Conservation (phyloP, 2,329 filamentous ascomycete genomes). For the Neodidymelliopsis sp. region DNA sequence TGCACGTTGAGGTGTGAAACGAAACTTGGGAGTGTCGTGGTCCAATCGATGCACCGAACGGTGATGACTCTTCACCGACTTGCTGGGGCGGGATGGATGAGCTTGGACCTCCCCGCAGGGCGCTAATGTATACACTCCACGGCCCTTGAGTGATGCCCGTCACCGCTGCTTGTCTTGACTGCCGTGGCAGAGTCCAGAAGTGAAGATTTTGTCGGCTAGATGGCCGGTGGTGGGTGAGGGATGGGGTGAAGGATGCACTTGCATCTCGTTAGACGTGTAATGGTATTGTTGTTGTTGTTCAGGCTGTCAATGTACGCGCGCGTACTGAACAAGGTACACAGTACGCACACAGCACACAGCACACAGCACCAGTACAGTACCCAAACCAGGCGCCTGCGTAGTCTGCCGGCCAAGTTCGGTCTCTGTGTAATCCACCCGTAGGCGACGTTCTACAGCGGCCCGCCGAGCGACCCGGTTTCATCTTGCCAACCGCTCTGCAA, state of each 20-base stretch:
- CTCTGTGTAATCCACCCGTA: constrained; percentile 14
- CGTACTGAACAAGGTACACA: constrained; percentile 6
- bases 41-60: constrained; percentile 35
- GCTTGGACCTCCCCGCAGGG: constrained; percentile 34
- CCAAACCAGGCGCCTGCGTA: constrained; percentile 18
- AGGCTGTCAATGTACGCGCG: neutral
- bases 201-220: constrained; percentile 4
- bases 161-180: constrained; percentile 37
- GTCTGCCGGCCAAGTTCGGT: constrained; percentile 8
- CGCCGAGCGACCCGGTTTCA: constrained; percentile 43
- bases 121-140: constrained; percentile 42
- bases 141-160: constrained; percentile 42
- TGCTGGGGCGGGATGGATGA: too few relatives aligned
- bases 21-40: constrained; percentile 41
- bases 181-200: constrained; percentile 30
- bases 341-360: constrained; percentile 25
- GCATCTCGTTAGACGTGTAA: too few relatives aligned
- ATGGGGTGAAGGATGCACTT: too few relatives aligned
- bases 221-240: constrained; percentile 11
- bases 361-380: constrained; percentile 17
- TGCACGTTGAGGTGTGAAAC: constrained; percentile 39
- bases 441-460: constrained; percentile 17
- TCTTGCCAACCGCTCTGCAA: constrained; percentile 46
- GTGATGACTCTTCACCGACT: constrained; percentile 45
- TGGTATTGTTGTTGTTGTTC: neutral